A percentile compares a stretch with the other conserved stretches of the same genome.
Conservation (phyloP, 495 filamentous ascomycete genomes). For the Xylaria flabelliformis region DNA sequence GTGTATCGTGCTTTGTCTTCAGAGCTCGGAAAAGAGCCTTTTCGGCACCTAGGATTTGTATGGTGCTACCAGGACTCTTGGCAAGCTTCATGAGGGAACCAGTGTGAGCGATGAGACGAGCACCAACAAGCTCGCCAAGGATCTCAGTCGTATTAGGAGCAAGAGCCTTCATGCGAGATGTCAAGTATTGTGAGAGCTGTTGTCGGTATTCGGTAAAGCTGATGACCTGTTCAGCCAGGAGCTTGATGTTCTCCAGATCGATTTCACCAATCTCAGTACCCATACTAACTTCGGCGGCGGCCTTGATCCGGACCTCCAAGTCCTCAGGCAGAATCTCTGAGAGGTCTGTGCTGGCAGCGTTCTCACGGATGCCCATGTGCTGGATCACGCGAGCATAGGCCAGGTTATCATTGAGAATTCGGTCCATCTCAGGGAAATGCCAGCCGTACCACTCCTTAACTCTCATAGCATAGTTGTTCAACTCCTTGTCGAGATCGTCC, state of each 20-base stretch:
- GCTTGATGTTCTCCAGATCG: slow-evolving; percentile 88
- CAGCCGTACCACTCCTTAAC: slow-evolving; percentile 99
- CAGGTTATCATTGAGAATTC: slow-evolving; percentile 97
- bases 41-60: slow-evolving; percentile 98
- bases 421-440: slow-evolving; percentile 98
- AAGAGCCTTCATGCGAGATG: slow-evolving; percentile 94
- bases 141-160: slow-evolving; percentile 95
- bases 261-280: slow-evolving; percentile 92
- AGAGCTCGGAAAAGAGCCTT: slow-evolving; percentile 98
- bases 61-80: slow-evolving; percentile 93
- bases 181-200: slow-evolving; percentile 86
- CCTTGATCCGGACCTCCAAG: slow-evolving; percentile 89
- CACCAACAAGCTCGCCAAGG: slow-evolving; percentile 93
- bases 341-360: slow-evolving; percentile 77
- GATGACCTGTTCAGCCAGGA: slow-evolving; percentile 92
- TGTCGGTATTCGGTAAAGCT: slow-evolving; percentile 86
- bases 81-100: slow-evolving; percentile 94
- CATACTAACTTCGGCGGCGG: slow-evolving; percentile 96
- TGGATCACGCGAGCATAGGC: slow-evolving; percentile 89
- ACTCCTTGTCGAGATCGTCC: slow-evolving; percentile 97
- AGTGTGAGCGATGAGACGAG: slow-evolving; percentile 92
- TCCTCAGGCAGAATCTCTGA: slow-evolving; percentile 95
- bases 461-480: slow-evolving; percentile 98
- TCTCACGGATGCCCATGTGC: slow-evolving; percentile 83
- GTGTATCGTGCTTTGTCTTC: slow-evolving; percentile 99